Evolutionary conservation across 345 rosid genomes (phyloP).

Genomic region (Citrus maxima): DNA sequence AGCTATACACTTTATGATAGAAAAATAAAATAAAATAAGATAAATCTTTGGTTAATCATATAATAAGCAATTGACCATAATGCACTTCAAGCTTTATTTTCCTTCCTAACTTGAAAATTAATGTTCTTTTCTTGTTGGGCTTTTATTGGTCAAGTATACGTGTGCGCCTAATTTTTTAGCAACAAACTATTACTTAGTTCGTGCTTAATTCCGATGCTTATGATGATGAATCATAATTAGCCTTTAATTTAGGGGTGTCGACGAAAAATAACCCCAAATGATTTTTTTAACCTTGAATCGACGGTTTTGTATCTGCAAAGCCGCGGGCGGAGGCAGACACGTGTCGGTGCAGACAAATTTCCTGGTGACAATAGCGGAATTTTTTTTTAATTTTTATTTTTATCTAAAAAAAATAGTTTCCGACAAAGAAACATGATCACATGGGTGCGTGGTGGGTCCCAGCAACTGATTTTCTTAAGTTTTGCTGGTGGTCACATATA

Average conservation of each 20-base stretch:
- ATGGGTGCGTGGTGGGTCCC: constrained; percentile 23
- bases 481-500: background rate
- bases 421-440: constrained; percentile 35
- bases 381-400: too few relatives aligned
- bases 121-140: background rate
- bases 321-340: background rate
- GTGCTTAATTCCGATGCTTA: too few relatives aligned
- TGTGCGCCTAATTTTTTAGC: background rate
- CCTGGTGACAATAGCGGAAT: background rate
- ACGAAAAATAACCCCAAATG: too few relatives aligned
- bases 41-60: background rate
- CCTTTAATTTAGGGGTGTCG: too few relatives aligned
- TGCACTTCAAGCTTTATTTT: background rate
- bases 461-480: background rate
- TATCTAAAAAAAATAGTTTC: background rate
- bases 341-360: background rate
- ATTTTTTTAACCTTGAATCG: too few relatives aligned
- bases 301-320: too few relatives aligned
- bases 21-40: background rate
- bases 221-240: too few relatives aligned
- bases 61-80: background rate
- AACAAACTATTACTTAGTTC: too few relatives aligned
- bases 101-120: background rate
- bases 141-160: too few relatives aligned
- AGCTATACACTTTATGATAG: background rate